Base-by-base conservation (phyloP, 1,284 basidiomycete species). In the Sanghuangporus weigelae region DNA sequence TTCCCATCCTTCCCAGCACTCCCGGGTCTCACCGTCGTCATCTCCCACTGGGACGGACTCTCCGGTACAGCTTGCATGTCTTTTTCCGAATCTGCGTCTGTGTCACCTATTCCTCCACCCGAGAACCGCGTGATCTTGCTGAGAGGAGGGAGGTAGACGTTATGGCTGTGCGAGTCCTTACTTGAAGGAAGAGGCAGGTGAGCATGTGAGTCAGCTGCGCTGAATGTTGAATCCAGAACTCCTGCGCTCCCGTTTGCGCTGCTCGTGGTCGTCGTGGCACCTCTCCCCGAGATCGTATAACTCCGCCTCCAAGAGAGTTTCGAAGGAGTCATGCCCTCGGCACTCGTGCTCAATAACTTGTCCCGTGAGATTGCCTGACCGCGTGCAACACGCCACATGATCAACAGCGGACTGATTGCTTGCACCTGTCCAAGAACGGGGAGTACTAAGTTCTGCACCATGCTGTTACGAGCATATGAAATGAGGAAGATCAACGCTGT, bases 381-480 rank as follows among this genome's bases (percentile, higher is more conserved):
- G 3, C 59, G 58, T n/a, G 66, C 66, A 21, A 67, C 66, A 46
- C 66, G 58, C 57, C 61, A 59, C 63, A 67, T 67, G 57, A 67
- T 67, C 36, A 67, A 50, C 26, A 64, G 26, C 31, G 66, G 66
- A 36, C 59, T 62, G 11, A 67, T 35, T n/a, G 76, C 77, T 69
- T 77, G 76, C 26, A 76, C 62, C 63, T 77, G 76, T 1, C 75
- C 75, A 4, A 78, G 68, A 44, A 74, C 63, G 0, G 77, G 76
- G 0, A 77, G 68, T 11, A 78, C 66, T 4, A 71, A 70, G 51
- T 73, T 73, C 62, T 75, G 75, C 16, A 74, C 40, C 0, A 72
- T 70, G 58, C 71, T 74, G 38, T 67, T 66, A 11, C 70, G 40
- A 0, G 71, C 75, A 35, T 73, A 73, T 4, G 69, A 64, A 35